Percentiles rank a stretch among this genome's conserved stretches.
These are phyloP conservation scores for Lichtheimia hyalospora DNA, from an alignment of 371 early-diverging fungal genomes.

Conservation along the genomic window DNA sequence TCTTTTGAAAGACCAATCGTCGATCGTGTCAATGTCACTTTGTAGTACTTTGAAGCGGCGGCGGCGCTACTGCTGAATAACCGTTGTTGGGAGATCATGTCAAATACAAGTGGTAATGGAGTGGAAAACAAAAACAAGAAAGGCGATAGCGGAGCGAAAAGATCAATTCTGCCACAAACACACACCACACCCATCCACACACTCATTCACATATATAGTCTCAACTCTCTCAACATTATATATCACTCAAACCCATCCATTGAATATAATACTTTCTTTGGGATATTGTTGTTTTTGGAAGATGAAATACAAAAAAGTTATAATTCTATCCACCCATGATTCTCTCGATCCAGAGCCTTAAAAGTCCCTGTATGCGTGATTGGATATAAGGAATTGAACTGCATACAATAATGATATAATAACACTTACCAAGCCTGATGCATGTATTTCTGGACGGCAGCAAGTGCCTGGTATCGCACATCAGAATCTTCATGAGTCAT, in stretches of 20 bases:
- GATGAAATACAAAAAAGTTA: neutral
- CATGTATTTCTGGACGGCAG: slow-evolving; percentile 83
- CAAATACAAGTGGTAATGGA: neutral
- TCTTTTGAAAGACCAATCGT: slow-evolving; percentile 59
- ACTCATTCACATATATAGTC: too few relatives aligned
- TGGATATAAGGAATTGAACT: too few relatives aligned
- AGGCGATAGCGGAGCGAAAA: neutral
- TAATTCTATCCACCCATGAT: neutral
- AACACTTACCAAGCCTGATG: slow-evolving; percentile 14
- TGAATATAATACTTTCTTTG: too few relatives aligned
- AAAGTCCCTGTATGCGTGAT: neutral
- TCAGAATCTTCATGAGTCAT: slow-evolving; percentile 86
- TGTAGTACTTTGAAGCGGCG: slow-evolving; percentile 48
- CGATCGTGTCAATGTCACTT: slow-evolving; percentile 60
- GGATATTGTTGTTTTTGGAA: neutral
- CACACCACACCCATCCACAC: too few relatives aligned
- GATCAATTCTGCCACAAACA: neutral
- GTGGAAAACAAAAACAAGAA: slow-evolving; percentile 1
- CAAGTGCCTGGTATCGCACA: slow-evolving; percentile 88
- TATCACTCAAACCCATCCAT: too few relatives aligned
- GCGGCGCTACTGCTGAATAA: slow-evolving; percentile 30
- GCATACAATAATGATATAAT: neutral
- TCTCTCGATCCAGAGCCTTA: neutral
- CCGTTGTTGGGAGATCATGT: slow-evolving; percentile 20
- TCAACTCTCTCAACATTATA: neutral